A percentile compares a stretch with the other conserved stretches of the same genome.
phyloP scores from a whole-genome alignment of 2,329 filamentous ascomycete species.

The Eurotiales sp. region DNA sequence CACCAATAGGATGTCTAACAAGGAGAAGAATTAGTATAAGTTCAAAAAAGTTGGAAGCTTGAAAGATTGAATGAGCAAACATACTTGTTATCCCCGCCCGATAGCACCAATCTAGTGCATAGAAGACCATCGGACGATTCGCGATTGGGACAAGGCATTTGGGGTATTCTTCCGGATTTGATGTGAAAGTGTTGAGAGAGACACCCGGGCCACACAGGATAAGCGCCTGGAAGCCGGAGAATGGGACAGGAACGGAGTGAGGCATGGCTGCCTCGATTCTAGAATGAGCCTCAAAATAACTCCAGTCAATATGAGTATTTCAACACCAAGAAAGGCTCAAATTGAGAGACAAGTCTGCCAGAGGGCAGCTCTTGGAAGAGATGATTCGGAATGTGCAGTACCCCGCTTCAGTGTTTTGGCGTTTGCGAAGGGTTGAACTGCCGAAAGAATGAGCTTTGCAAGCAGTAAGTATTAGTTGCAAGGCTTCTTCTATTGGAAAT shows the following conservation, averaged over 20 bases:
- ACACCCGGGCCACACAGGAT: constrained; percentile 48
- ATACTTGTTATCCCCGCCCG: constrained; percentile 46
- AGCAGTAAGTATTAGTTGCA: background rate
- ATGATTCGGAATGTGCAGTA: background rate
- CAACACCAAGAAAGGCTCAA: background rate
- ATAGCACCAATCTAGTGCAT: constrained; percentile 47
- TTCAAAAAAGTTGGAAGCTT: background rate
- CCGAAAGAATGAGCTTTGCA: background rate
- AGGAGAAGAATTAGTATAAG: background rate
- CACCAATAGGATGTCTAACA: constrained; percentile 45
- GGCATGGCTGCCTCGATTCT: constrained; percentile 23
- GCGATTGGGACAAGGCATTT: constrained; percentile 49
- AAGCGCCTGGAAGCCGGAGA: constrained; percentile 48
- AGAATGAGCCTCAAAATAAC: background rate
- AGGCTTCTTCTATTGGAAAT: no score
- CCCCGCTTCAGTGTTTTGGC: constrained; percentile 4
- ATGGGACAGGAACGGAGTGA: constrained; percentile 50
- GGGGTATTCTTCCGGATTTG: constrained; percentile 46
- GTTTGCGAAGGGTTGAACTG: background rate
- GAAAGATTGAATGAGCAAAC: background rate
- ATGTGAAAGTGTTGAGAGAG: constrained; percentile 49
- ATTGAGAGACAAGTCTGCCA: background rate
- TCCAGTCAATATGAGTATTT: background rate
- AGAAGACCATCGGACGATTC: constrained; percentile 50
- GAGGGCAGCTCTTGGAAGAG: no score